Conservation (phyloP, 2,329 filamentous ascomycete genomes). For the Plenodomus lindquistii region DNA sequence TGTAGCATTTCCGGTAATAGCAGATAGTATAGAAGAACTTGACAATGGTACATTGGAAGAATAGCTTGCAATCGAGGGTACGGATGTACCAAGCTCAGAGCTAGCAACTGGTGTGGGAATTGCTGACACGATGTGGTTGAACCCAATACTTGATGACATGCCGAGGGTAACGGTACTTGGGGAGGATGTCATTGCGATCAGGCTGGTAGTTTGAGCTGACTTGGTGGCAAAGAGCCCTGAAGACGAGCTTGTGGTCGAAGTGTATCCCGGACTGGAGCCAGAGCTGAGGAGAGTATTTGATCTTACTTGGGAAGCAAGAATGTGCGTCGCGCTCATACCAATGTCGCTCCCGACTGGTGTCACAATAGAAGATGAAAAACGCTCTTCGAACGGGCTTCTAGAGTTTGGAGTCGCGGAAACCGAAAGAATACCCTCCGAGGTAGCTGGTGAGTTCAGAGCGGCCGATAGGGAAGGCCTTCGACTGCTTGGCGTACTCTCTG, state of each 20-base stretch:
- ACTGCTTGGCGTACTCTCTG: too few species aligned
- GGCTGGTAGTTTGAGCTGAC: not conserved
- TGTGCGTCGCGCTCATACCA: not conserved
- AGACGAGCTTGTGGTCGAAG: not conserved
- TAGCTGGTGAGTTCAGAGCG: too few species aligned
- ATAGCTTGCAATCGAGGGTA: not conserved
- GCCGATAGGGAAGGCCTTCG: too few species aligned
- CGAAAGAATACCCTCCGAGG: too few species aligned
- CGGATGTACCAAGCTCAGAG: not conserved
- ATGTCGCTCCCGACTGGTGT: not conserved
- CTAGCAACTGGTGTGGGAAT: not conserved
- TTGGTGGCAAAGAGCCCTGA: not conserved
- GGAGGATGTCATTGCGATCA: not conserved
- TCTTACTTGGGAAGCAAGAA: not conserved
- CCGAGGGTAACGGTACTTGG: not conserved
- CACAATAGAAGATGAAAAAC: too few species aligned
- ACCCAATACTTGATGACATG: not conserved
- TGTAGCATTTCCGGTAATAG: not conserved
- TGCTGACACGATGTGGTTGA: not conserved
- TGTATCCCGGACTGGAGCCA: not conserved
- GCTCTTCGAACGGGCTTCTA: too few species aligned
- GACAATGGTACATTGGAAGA: not conserved
- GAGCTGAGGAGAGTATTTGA: not conserved
- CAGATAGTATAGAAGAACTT: not conserved
- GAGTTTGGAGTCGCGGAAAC: too few species aligned